A percentile compares a stretch with the other conserved stretches of the same genome.
Evolutionary conservation across 768 basidiomycete genomes (phyloP).

Genomic region (Termitomyces sp.): DNA sequence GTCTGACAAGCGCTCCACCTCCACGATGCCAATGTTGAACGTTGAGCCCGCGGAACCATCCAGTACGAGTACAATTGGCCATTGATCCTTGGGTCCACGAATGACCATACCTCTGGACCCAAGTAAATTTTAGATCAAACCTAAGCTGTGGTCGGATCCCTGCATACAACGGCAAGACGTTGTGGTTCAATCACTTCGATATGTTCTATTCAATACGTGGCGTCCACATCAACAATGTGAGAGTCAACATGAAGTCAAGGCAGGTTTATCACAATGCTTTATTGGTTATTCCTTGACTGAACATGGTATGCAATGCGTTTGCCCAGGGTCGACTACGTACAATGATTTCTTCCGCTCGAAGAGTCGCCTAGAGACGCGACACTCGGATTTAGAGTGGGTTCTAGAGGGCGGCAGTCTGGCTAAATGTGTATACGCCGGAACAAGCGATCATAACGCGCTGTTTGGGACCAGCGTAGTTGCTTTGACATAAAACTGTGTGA

Average conservation of each 20-base stretch:
- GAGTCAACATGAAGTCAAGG: background rate
- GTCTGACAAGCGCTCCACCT: background rate
- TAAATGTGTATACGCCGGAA: background rate
- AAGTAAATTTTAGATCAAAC: background rate
- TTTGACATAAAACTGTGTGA: background rate
- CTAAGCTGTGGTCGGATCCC: background rate
- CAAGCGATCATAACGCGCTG: background rate
- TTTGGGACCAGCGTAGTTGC: background rate
- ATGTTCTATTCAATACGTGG: background rate
- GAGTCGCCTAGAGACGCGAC: background rate
- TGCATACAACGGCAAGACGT: background rate
- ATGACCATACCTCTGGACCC: background rate
- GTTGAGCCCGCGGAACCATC: background rate
- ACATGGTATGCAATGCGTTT: background rate
- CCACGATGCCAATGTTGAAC: background rate
- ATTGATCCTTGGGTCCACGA: background rate
- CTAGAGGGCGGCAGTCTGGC: background rate
- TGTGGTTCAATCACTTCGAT: background rate
- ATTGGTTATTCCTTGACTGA: background rate
- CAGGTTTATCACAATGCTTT: too few species aligned
- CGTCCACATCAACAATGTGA: background rate
- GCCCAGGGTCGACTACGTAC: background rate
- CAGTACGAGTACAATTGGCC: background rate
- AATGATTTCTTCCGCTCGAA: background rate
- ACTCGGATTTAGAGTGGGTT: background rate